Base-by-base conservation (phyloP, 768 basidiomycete species). In the Antrodiella citrinella region DNA sequence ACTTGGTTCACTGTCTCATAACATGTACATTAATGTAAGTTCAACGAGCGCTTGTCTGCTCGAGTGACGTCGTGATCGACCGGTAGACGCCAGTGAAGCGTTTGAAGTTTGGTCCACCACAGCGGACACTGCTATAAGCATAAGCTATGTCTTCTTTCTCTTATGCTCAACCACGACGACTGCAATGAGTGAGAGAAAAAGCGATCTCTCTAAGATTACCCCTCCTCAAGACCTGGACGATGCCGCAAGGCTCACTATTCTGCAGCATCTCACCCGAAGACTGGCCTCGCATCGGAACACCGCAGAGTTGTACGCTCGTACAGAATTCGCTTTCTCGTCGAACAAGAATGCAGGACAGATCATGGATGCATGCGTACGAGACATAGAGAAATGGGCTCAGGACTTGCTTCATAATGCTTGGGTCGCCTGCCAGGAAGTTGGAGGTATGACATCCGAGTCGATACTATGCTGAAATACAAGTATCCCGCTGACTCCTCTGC, bases 211-310 rank as follows among this genome's bases (percentile, higher is more conserved):
- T 2, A 57, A 61, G 22, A 23, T 67, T 7, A 55, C 57, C 4
- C 71, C 75, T 7, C 71, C 75, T 3, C 67, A 66, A 45, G 64
- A 72, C 44, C 66, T 78, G 21, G 62, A 57, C 11, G 57, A 65
- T 10, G 45, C 54, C 5, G 66, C 73, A 7, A 68, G 66, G 40
- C 51, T 55, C 4, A 63, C 60, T 10, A 61, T 78, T 19, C 77
- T 78, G 57, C 50, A 68, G 10, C 67, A 76, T 49, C 57, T 78
- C 52, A 69, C 68, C 53, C 60, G 71, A 15, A 67, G 68, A 19
- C 66, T 81, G 1, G 75, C 76, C 0, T 59, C 64, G 11, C 72
- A 73, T 55, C 65, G 76, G 40, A 78, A 78, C 53, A 70, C 68
- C 0, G 66, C 64, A 15, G 58, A 60, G 26, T 53, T 75, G 0